Percentiles rank a stretch among this genome's conserved stretches.
Evolutionary conservation across 1,284 basidiomycete species (phyloP).

Genomic region (Microbotryum saponariae): DNA sequence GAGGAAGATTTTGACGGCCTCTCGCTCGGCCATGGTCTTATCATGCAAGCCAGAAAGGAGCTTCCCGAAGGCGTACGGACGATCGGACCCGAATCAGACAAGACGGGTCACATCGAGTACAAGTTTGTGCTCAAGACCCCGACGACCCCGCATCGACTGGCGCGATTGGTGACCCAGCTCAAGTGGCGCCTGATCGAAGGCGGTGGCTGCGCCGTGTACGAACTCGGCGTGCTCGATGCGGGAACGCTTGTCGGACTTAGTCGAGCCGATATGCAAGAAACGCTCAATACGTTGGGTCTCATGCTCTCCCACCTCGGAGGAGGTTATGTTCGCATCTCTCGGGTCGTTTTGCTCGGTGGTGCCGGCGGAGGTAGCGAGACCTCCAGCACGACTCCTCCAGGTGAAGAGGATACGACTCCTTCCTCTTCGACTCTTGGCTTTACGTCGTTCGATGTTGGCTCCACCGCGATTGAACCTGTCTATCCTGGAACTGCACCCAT

Average conservation of each 20-base stretch:
- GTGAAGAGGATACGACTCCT: background rate
- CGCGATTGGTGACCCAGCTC: slow-evolving; percentile 72
- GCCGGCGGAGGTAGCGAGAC: background rate
- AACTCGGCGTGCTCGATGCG: slow-evolving; percentile 76
- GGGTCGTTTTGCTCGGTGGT: slow-evolving; percentile 21
- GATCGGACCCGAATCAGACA: slow-evolving; percentile 21
- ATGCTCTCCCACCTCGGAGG: slow-evolving; percentile 87
- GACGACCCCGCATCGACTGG: slow-evolving; percentile 58
- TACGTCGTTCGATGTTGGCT: background rate
- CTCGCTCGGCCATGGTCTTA: background rate
- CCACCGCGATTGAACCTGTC: background rate
- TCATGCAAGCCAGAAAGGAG: background rate
- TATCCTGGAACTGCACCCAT: too few relatives aligned
- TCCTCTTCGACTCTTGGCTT: too few relatives aligned
- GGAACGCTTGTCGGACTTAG: slow-evolving; percentile 75
- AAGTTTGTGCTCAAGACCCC: slow-evolving; percentile 70
- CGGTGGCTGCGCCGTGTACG: slow-evolving; percentile 75
- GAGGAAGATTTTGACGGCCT: slow-evolving; percentile 9
- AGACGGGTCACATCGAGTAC: slow-evolving; percentile 55
- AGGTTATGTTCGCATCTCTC: slow-evolving; percentile 12
- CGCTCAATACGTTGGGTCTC: slow-evolving; percentile 71
- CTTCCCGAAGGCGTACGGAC: background rate
- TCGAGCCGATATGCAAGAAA: slow-evolving; percentile 64
- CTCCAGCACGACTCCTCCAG: background rate
- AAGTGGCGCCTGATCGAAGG: slow-evolving; percentile 91